Percentiles rank a stretch among this genome's conserved stretches.
Evolutionary conservation across 257 asterid species (phyloP).

Genomic region (Salvia hispanica): DNA sequence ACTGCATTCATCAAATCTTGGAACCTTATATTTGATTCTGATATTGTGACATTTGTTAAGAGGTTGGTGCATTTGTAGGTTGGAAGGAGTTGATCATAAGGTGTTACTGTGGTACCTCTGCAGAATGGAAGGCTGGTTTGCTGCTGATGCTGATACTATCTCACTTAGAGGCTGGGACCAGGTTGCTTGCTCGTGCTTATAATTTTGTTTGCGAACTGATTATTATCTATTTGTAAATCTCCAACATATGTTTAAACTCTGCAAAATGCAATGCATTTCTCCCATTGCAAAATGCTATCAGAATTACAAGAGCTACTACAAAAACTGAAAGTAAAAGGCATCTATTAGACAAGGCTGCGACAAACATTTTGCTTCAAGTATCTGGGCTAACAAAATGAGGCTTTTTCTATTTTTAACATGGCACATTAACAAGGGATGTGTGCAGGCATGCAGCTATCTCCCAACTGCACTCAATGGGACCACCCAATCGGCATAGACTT

Average conservation of each 20-base stretch:
- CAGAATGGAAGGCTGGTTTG: too few species aligned
- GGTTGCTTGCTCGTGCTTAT: too few species aligned
- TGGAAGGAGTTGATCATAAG: too few species aligned
- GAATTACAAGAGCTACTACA: slow-evolving; percentile 1
- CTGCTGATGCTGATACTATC: too few species aligned
- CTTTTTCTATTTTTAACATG: background rate
- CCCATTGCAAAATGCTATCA: slow-evolving; percentile 19
- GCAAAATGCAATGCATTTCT: slow-evolving; percentile 11
- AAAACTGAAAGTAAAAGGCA: slow-evolving; percentile 15
- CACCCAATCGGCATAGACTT: slow-evolving; percentile 62
- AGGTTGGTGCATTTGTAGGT: too few species aligned
- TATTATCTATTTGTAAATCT: too few species aligned
- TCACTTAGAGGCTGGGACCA: too few species aligned
- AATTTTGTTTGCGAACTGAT: too few species aligned
- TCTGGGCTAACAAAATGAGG: background rate
- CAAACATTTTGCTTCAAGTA: background rate
- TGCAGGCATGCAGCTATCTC: slow-evolving; percentile 10
- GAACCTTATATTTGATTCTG: too few species aligned
- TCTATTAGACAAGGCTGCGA: background rate
- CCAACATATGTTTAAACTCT: background rate
- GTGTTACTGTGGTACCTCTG: too few species aligned
- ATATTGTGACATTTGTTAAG: too few species aligned
- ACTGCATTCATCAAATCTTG: too few species aligned
- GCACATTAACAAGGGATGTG: background rate
- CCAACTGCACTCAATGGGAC: slow-evolving; percentile 22